Percentiles rank a stretch among this genome's conserved stretches.
These are phyloP conservation scores for Camellia oleifera DNA, from an alignment of 179 eudicot species.

Conservation along the genomic window DNA sequence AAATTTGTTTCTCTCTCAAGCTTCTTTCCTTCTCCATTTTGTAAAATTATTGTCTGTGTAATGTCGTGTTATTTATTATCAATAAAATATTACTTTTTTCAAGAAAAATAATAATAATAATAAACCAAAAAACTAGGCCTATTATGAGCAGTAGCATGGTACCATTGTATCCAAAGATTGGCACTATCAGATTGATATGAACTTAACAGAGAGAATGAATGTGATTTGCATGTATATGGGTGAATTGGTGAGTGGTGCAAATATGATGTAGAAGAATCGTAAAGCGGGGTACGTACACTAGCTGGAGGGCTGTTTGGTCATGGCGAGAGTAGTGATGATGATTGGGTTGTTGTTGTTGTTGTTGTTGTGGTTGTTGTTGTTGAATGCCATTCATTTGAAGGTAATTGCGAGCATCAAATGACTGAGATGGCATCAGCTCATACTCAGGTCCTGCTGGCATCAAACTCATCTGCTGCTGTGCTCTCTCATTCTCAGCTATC, in stretches of 20 bases:
- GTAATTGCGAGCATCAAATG: constrained; percentile 67
- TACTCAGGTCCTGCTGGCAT: constrained; percentile 68
- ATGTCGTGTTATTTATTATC: too few species aligned
- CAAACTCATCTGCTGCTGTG: constrained; percentile 75
- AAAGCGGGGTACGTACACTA: constrained; percentile 40
- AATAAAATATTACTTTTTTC: too few species aligned
- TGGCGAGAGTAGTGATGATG: constrained; percentile 54
- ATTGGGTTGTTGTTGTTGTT: constrained; percentile 19
- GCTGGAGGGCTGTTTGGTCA: constrained; percentile 73
- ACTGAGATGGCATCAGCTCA: constrained; percentile 61
- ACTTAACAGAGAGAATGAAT: background rate
- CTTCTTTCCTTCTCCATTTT: too few species aligned
- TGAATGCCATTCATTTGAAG: constrained; percentile 76
- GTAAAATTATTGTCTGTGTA: too few species aligned
- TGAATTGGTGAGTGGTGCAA: background rate
- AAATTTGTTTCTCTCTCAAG: too few species aligned
- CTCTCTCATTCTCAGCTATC: constrained; percentile 88
- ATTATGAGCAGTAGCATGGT: too few species aligned
- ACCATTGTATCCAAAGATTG: too few species aligned
- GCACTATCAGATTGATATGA: too few species aligned
- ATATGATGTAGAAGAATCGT: background rate
- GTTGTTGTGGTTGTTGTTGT: background rate
- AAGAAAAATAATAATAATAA: too few species aligned
- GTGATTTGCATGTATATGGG: background rate
- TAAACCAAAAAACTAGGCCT: too few species aligned